These are phyloP conservation scores for Aspergillus coremiiformis DNA, from an alignment of 495 filamentous ascomycete species.

Conservation along the genomic window DNA sequence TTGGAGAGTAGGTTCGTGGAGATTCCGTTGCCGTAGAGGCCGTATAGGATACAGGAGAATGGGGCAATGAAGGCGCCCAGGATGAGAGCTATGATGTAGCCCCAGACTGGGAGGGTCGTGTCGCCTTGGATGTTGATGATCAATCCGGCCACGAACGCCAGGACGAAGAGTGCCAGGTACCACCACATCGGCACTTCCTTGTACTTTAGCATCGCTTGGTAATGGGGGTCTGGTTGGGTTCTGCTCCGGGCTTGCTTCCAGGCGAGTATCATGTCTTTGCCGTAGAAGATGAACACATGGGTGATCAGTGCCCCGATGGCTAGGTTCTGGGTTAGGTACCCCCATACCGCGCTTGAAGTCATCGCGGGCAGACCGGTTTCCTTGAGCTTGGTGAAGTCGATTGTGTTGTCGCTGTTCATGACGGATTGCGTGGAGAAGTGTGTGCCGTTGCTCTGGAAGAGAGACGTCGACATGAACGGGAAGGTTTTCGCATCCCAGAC, in stretches of 20 bases:
- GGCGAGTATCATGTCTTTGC: conserved; percentile 25
- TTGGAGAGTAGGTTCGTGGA: conserved; percentile 36
- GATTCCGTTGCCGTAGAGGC: conserved; percentile 30
- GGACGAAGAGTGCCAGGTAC: conserved; percentile 40
- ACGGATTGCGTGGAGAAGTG: conserved; percentile 22
- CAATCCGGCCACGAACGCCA: conserved; percentile 44
- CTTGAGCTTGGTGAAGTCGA: conserved; percentile 24
- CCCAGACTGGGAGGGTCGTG: conserved; percentile 49
- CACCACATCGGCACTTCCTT: conserved; percentile 50
- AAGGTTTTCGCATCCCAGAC: conserved; percentile 42
- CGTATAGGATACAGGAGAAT: conserved; percentile 27
- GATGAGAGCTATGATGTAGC: conserved; percentile 40
- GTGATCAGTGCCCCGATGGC: conserved; percentile 28
- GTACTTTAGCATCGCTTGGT: conserved; percentile 40
- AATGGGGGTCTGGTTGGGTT: conserved; percentile 38
- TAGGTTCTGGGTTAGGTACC: conserved; percentile 3
- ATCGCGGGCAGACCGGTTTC: conserved; percentile 22
- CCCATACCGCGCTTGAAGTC: conserved; percentile 14
- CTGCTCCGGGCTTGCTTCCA: conserved; percentile 23
- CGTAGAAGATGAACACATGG: conserved; percentile 31
- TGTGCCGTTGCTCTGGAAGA: conserved; percentile 23
- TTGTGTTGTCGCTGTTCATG: conserved; percentile 23
- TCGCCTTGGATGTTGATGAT: conserved; percentile 39
- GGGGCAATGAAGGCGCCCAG: conserved; percentile 26
- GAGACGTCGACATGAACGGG: conserved; percentile 43